Conservation (phyloP, 2,329 filamentous ascomycete species). For the Parascedosporium putredinis region DNA sequence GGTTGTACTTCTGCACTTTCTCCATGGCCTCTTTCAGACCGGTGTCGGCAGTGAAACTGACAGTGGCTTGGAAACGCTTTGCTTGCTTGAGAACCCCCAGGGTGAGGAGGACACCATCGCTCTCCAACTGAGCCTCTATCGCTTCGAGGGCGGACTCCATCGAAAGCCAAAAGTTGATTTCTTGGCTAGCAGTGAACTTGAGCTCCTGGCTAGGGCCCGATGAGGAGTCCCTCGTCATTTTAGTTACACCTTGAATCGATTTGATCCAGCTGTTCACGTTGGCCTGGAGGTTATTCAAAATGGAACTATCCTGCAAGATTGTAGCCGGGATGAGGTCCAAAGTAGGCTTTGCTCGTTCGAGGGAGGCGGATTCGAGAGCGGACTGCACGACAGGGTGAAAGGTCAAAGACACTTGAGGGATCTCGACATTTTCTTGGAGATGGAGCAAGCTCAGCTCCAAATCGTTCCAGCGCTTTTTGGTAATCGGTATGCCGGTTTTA, state of each 20-base stretch:
- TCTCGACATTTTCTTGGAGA: conserved; percentile 95
- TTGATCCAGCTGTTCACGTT: conserved; percentile 98
- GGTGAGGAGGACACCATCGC: conserved; percentile 81
- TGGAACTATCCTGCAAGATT: conserved; percentile 78
- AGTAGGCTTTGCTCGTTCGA: conserved; percentile 56
- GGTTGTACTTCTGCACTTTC: conserved; percentile 95
- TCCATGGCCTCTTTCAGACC: conserved; percentile 93
- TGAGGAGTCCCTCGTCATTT: conserved; percentile 75
- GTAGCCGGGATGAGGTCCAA: conserved; percentile 67
- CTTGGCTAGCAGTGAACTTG: conserved; percentile 70
- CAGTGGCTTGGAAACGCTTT: conserved; percentile 94
- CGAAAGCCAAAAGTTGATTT: conserved; percentile 98
- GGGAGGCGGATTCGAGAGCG: conserved; percentile 68
- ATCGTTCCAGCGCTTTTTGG: conserved; percentile 94
- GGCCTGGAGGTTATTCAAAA: conserved; percentile 87
- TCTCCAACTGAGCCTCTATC: conserved; percentile 79
- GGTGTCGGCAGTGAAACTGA: conserved; percentile 94
- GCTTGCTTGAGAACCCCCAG: conserved; percentile 93
- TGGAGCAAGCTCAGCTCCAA: conserved; percentile 83
- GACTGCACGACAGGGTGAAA: conserved; percentile 82
- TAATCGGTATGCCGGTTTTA: conserved; percentile 91
- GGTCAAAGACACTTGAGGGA: conserved; percentile 79
- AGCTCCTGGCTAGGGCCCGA: conserved; percentile 44
- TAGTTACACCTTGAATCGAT: conserved; percentile 92
- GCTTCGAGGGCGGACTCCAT: conserved; percentile 91